A percentile compares a stretch with the other conserved stretches of the same genome.
Evolutionary conservation across 140 eudicot species (phyloP).

Genomic region (Senecio squalidus): DNA sequence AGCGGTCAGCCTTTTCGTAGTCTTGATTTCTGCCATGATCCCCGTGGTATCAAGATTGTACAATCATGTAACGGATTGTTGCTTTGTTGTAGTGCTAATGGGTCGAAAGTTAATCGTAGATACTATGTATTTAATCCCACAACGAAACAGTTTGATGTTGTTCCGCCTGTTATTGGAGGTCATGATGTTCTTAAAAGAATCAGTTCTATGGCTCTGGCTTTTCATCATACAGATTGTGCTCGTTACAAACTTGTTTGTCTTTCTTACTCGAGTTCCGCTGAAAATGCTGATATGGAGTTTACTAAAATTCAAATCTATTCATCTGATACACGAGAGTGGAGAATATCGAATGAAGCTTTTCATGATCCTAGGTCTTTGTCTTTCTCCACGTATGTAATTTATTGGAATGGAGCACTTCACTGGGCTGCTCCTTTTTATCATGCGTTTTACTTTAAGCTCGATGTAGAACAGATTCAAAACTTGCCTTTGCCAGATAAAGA

Average conservation of each 20-base stretch:
- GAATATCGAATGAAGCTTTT: neutral
- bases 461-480: neutral
- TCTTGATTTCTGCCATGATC: slow-evolving; percentile 21
- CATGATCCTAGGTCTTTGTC: neutral
- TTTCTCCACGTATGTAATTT: slow-evolving; percentile 12
- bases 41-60: slow-evolving; percentile 12
- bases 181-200: neutral
- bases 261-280: neutral
- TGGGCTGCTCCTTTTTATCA: slow-evolving; percentile 8
- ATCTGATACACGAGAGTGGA: slow-evolving; percentile 20
- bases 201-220: slow-evolving; percentile 20
- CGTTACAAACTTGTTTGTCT: slow-evolving; percentile 20
- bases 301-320: slow-evolving; percentile 20
- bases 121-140: slow-evolving; percentile 28
- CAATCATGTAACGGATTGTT: slow-evolving; percentile 40
- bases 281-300: neutral
- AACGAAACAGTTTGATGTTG: slow-evolving; percentile 9
- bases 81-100: slow-evolving; percentile 13
- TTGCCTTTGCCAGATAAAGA: slow-evolving; percentile 12
- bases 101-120: neutral
- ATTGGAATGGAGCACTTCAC: slow-evolving; percentile 14
- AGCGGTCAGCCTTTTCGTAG: slow-evolving; percentile 7
- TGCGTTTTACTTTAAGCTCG: slow-evolving; percentile 14
- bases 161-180: neutral
- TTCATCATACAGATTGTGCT: slow-evolving; percentile 10